These are phyloP conservation scores for Colletotrichum magnum DNA, from an alignment of 2,329 filamentous ascomycete species.

Conservation along the genomic window DNA sequence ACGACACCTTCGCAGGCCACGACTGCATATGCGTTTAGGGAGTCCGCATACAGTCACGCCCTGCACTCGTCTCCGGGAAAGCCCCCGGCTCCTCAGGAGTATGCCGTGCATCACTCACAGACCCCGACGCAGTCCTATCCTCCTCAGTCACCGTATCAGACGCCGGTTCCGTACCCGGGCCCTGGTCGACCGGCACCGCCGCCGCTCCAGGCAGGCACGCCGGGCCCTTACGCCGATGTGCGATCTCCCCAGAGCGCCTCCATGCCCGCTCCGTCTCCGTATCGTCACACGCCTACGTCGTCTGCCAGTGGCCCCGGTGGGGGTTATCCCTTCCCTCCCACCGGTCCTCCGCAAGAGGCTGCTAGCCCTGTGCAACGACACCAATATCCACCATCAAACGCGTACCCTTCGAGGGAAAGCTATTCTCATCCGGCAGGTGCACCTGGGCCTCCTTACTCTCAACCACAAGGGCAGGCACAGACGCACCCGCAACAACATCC, in stretches of 20 bases:
- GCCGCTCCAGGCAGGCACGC: slow-evolving; percentile 56
- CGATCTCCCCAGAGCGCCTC: slow-evolving; percentile 65
- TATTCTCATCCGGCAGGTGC: slow-evolving; percentile 57
- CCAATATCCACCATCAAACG: slow-evolving; percentile 62
- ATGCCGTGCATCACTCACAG: slow-evolving; percentile 45
- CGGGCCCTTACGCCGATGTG: slow-evolving; percentile 60
- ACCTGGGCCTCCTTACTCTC: slow-evolving; percentile 49
- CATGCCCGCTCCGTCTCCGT: slow-evolving; percentile 62
- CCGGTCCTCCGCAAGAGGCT: slow-evolving; percentile 57
- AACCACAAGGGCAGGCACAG: slow-evolving; percentile 46
- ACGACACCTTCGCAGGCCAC: slow-evolving; percentile 54
- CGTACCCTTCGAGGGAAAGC: slow-evolving; percentile 61
- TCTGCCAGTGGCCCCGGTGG: slow-evolving; percentile 56
- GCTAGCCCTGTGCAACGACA: slow-evolving; percentile 67
- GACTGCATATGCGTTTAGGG: slow-evolving; percentile 63
- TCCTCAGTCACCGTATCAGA: slow-evolving; percentile 56
- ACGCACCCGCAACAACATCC: slow-evolving; percentile 51
- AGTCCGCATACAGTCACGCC: slow-evolving; percentile 53
- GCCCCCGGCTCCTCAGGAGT: slow-evolving; percentile 60
- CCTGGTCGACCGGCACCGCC: slow-evolving; percentile 58
- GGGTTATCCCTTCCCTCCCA: slow-evolving; percentile 67
- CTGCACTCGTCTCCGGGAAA: slow-evolving; percentile 64
- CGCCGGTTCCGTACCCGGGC: slow-evolving; percentile 58
- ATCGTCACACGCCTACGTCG: slow-evolving; percentile 64
- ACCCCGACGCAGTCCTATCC: slow-evolving; percentile 51